Evolutionary conservation across 2,329 filamentous ascomycete genomes (phyloP).

Genomic region (Amylocarpus encephaloides): DNA sequence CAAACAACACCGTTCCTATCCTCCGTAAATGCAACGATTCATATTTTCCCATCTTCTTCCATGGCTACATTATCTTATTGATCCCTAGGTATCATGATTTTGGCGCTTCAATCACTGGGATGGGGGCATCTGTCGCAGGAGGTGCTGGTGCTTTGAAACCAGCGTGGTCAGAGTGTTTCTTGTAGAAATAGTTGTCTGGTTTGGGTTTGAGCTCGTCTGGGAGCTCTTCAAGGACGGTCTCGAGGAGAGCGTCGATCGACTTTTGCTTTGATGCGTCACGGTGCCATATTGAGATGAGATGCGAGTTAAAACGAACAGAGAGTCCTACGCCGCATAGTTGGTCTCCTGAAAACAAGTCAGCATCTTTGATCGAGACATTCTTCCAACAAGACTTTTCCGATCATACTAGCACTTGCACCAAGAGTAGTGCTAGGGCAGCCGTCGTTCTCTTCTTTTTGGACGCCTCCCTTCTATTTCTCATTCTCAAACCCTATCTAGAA

Average conservation of each 20-base stretch:
- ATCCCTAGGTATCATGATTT: slow-evolving; percentile 15
- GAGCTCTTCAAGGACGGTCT: slow-evolving; percentile 67
- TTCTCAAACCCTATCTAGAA: too few species aligned
- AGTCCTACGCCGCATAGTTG: slow-evolving; percentile 87
- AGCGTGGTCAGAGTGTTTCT: slow-evolving; percentile 82
- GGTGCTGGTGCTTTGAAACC: slow-evolving; percentile 60
- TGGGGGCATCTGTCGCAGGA: slow-evolving; percentile 17
- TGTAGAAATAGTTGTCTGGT: slow-evolving; percentile 71
- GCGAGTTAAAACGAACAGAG: slow-evolving; percentile 81
- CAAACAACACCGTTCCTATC: slow-evolving; percentile 5
- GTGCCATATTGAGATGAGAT: slow-evolving; percentile 90
- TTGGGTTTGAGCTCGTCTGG: slow-evolving; percentile 67
- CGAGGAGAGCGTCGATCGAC: slow-evolving; percentile 68
- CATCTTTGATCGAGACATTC: background rate
- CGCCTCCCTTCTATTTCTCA: too few species aligned
- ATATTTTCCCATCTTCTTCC: background rate
- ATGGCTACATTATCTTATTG: background rate
- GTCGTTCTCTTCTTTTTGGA: too few species aligned
- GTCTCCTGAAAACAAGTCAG: slow-evolving; percentile 48
- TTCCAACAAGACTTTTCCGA: background rate
- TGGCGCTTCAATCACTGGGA: slow-evolving; percentile 20
- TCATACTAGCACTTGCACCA: too few species aligned
- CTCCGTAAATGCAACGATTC: slow-evolving; percentile 7
- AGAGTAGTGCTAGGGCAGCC: too few species aligned
- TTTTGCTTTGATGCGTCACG: slow-evolving; percentile 74